These are phyloP conservation scores for Silybum marianum DNA, from an alignment of 129 eudicot species.

Conservation along the genomic window DNA sequence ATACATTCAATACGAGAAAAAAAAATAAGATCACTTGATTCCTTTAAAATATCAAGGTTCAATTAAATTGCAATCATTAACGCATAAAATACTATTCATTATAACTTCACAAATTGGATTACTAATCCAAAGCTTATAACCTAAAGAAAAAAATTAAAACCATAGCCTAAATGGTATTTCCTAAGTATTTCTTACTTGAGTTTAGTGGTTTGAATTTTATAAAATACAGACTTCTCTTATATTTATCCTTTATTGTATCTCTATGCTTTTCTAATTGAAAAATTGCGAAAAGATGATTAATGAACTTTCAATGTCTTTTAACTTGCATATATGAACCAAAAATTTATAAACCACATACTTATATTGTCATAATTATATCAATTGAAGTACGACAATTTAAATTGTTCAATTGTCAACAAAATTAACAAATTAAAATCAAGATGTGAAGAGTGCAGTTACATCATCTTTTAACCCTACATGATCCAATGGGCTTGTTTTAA, in stretches of 20 bases:
- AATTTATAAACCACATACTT: too few species aligned
- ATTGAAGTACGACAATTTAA: neutral
- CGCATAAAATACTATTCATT: neutral
- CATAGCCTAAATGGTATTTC: neutral
- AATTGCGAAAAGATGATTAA: neutral
- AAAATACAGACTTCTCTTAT: too few species aligned
- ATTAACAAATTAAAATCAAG: neutral
- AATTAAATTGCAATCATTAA: neutral
- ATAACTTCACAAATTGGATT: neutral
- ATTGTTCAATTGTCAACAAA: too few species aligned
- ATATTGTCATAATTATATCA: too few species aligned
- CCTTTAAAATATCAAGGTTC: neutral
- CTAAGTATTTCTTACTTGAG: too few species aligned
- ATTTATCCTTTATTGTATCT: too few species aligned
- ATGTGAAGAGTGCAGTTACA: neutral
- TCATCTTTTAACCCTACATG: neutral
- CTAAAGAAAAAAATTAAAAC: neutral
- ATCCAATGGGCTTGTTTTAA: neutral
- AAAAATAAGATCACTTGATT: neutral
- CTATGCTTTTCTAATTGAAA: neutral
- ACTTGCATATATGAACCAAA: too few species aligned
- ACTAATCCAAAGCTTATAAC: neutral
- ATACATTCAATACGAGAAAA: neutral
- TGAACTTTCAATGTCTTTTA: neutral
- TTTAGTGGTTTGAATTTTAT: neutral